These are phyloP conservation scores for Osmozyma mogii DNA, from an alignment of 805 yeast species.

Conservation along the genomic window DNA sequence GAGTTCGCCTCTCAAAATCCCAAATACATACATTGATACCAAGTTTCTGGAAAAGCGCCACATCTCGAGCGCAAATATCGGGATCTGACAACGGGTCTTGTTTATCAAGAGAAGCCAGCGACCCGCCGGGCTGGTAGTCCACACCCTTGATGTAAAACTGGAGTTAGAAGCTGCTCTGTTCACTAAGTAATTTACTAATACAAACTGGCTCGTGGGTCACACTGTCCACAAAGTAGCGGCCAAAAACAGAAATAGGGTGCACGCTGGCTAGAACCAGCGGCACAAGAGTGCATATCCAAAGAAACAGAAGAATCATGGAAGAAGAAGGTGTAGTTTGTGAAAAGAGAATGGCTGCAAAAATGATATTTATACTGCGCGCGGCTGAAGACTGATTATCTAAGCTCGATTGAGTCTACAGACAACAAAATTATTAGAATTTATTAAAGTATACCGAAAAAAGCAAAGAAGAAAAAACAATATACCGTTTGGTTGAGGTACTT, in stretches of 20 bases:
- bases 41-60: slow-evolving; percentile 68
- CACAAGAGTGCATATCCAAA: too few species aligned
- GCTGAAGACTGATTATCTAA: too few species aligned
- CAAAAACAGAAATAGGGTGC: slow-evolving; percentile 65
- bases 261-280: too few species aligned
- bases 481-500: too few species aligned
- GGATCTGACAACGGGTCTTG: slow-evolving; percentile 75
- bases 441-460: too few species aligned
- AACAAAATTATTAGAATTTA: too few species aligned
- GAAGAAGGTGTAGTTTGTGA: too few species aligned
- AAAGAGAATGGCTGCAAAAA: too few species aligned
- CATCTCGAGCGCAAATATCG: slow-evolving; percentile 71
- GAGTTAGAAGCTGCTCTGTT: slow-evolving; percentile 7
- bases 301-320: too few species aligned
- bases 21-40: slow-evolving; percentile 56
- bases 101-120: slow-evolving; percentile 54
- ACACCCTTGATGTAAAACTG: slow-evolving; percentile 78
- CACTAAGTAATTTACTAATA: slow-evolving; percentile 1
- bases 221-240: slow-evolving; percentile 68
- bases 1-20: not conserved
- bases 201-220: slow-evolving; percentile 65
- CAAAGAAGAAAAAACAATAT: too few species aligned
- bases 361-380: too few species aligned
- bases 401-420: too few species aligned
- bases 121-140: slow-evolving; percentile 95